These are phyloP conservation scores for Amylocarpus encephaloides DNA, from an alignment of 2,329 filamentous ascomycete genomes.

Conservation along the genomic window DNA sequence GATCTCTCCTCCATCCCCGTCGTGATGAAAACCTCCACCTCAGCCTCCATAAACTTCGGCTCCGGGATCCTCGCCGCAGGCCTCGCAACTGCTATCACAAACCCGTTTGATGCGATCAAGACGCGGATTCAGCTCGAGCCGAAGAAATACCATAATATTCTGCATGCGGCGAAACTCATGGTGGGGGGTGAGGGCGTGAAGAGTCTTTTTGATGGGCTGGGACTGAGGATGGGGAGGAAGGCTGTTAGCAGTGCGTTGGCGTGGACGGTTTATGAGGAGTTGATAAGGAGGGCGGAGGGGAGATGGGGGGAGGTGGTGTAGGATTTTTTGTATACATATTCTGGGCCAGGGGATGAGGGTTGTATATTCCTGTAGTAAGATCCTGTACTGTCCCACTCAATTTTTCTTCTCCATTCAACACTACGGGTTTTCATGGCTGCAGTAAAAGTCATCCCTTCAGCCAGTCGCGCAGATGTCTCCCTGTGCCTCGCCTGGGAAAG, in stretches of 20 bases:
- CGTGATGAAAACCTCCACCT: conserved; percentile 34
- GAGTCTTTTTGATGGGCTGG: conserved; percentile 80
- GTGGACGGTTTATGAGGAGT: conserved; percentile 95
- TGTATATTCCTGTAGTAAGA: neutral
- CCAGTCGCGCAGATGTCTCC: too few species aligned
- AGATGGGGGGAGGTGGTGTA: conserved; percentile 10
- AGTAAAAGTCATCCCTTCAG: too few species aligned
- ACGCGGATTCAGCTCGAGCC: conserved; percentile 91
- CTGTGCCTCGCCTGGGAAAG: too few species aligned
- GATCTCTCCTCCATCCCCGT: conserved; percentile 5
- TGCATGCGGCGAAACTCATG: conserved; percentile 72
- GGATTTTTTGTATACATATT: neutral
- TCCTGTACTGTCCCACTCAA: too few species aligned
- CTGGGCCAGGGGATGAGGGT: neutral
- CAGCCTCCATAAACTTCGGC: conserved; percentile 73
- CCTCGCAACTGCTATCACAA: conserved; percentile 80
- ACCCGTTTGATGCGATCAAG: conserved; percentile 96
- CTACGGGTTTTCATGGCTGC: too few species aligned
- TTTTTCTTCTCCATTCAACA: too few species aligned
- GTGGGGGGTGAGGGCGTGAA: conserved; percentile 71
- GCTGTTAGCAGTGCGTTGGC: conserved; percentile 89
- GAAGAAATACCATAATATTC: conserved; percentile 71
- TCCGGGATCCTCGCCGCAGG: conserved; percentile 77
- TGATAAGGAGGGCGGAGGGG: conserved; percentile 63
- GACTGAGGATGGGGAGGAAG: conserved; percentile 81